These are phyloP conservation scores for Yamadazyma laniorum DNA, from an alignment of 805 yeast genomes.

Conservation along the genomic window DNA sequence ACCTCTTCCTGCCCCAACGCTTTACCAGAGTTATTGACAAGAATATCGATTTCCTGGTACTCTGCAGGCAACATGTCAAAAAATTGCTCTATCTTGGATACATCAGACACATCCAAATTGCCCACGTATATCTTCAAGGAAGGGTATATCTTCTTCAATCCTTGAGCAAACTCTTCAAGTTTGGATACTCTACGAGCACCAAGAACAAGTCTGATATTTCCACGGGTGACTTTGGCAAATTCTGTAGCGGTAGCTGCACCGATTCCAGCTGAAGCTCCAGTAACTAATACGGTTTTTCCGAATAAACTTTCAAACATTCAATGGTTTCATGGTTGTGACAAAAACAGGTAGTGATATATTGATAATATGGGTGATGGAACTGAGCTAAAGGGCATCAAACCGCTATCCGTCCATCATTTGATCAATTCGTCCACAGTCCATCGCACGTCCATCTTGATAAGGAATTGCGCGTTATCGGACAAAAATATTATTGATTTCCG, in stretches of 20 bases:
- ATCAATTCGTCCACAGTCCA: neutral
- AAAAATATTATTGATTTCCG: too few species aligned
- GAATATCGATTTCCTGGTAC: neutral
- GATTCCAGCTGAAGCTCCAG: conserved; percentile 31
- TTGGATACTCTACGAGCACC: conserved; percentile 1
- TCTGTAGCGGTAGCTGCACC: conserved; percentile 45
- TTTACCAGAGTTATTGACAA: conserved; percentile 1
- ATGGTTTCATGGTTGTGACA: neutral
- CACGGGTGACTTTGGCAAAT: conserved; percentile 43
- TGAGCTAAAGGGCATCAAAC: too few species aligned
- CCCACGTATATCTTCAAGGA: neutral
- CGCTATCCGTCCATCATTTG: too few species aligned
- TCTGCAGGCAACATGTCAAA: neutral
- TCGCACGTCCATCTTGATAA: neutral
- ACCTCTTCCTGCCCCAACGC: conserved; percentile 2
- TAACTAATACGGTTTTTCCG: conserved; percentile 64
- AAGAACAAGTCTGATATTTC: neutral
- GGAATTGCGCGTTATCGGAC: neutral
- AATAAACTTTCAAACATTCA: conserved; percentile 63
- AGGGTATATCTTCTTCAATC: neutral
- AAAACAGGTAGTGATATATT: neutral
- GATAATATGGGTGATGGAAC: too few species aligned
- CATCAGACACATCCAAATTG: neutral
- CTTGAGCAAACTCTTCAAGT: neutral
- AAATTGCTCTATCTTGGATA: neutral